Evolutionary conservation across 495 filamentous ascomycete genomes (phyloP), one percentile per base, ranked within the genome.

Genomic region (Xylaria curta): DNA sequence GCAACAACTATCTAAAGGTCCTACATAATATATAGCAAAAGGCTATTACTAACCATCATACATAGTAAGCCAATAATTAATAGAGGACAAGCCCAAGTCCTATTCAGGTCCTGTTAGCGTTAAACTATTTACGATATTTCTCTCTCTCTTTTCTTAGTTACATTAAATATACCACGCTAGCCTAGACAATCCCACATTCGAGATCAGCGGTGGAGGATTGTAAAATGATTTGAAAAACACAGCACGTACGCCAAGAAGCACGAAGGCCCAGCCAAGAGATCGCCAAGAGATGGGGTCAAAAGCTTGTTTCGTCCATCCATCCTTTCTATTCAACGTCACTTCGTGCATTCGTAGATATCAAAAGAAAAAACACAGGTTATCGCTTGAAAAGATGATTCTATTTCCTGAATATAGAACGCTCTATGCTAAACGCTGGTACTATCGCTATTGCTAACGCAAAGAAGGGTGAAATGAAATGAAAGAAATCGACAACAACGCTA

Each of bases 281-380:
- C 72, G 77, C 77, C 77, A 79, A 79, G 77, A 73, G 68, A 72
- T 69, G 72, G 67, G 73, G 70, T 70, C 46, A 69, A 76, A 76
- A 68, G 76, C 75, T 76, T 78, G 74, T 68, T 75, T 78, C 71
- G 42, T 63, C 46, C 28, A 67, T 54, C 58, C 38, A 53, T 26
- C 46, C 33, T 60, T 68, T 51, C 24, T 2, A 0, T 24, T 51
- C 26, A 66, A 70, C 72, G 66, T 64, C 68, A 69, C 61, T 24
- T 53, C 47, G 1, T 33, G n/a, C 21, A 24, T 3, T 13, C 13
- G 24, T 53, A 26, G n/a, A 26, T 1, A 26, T 47, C 13, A 24
- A 3, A 6, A 13, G 2, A 6, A 53, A 13, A 13, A 9, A 51
- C 2, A 51, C 0, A 56, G 10, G 53, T 3, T 31, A 56, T 26